Base-by-base conservation (phyloP, 202 grass and related monocot species). In the Setaria italica region DNA sequence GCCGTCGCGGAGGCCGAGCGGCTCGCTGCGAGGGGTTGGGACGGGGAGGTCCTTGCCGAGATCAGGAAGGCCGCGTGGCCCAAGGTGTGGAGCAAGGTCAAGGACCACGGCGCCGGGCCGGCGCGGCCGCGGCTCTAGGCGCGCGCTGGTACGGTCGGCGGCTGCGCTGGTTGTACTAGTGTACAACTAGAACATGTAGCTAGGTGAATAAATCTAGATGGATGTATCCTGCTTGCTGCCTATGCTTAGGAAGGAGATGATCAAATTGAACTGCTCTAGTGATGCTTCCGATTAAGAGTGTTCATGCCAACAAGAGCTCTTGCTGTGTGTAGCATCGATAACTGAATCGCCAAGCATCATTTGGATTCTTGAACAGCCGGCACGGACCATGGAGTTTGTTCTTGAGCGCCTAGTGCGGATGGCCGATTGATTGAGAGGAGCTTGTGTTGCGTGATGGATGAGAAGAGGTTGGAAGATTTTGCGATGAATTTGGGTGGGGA, bases 1-100 rank as follows among this genome's bases (percentile, higher is more conserved):
- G 95, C 93, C 21, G 69, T 93, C 34, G 80, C 59, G 19, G 42
- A 76, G 74, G 95, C 88, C 5, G 89, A 94, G 88, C 79, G 74
- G 47, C 85, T 98, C 35, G 89, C 91, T 4, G 89, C 72, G 37
- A 95, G 43, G 78, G 84, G 89, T 0, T 92, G 83, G 93, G 58
- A 90, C 29, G 88, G 93, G 48, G 86, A 83, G 42, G 83, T 79
- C 46, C 84, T 93, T 17, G 89, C 86, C 0, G 67, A 90, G 53
- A 85, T 85, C 59, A 85, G 93, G 85, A 93, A 94, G 72, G 72
- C 72, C 49, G 53, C 56, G 47, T 89, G 92, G 46, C 83, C 84
- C 64, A 76, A 74, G 34, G 74, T 82, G 33, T 92, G 89, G 89
- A 55, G 2, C 2, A 85, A 81, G 47, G 68, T 94, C 34, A 89